A percentile compares a stretch with the other conserved stretches of the same genome.
These are phyloP conservation scores for Huiozyma sinensis DNA, from an alignment of 805 yeast genomes.

Conservation along the genomic window DNA sequence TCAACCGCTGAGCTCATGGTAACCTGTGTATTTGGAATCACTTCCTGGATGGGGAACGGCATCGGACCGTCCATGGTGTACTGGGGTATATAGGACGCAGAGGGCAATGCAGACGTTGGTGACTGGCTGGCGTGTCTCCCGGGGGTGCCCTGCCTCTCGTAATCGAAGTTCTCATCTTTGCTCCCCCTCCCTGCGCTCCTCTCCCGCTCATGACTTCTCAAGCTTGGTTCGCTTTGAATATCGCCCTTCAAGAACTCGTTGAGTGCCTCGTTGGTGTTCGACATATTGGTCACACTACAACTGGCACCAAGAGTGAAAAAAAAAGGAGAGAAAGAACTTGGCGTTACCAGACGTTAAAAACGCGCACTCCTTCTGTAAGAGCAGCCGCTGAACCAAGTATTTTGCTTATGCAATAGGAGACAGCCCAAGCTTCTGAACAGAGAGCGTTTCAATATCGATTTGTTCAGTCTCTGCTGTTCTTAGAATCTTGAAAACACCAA, in stretches of 20 bases:
- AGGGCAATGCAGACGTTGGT: slow-evolving; percentile 4
- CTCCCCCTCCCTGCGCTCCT: background rate
- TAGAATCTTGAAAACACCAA: too few species aligned
- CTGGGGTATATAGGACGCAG: slow-evolving; percentile 21
- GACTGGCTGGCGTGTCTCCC: slow-evolving; percentile 1
- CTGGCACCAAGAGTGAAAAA: background rate
- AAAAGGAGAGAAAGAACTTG: background rate
- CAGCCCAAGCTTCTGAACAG: too few species aligned
- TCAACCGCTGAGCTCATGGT: slow-evolving; percentile 12
- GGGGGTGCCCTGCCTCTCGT: slow-evolving; percentile 15
- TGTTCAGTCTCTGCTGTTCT: too few species aligned
- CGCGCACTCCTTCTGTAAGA: too few species aligned
- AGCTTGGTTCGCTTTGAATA: too few species aligned
- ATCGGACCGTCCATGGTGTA: slow-evolving; percentile 10
- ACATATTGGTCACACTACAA: background rate
- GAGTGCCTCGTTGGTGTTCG: background rate
- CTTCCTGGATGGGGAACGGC: slow-evolving; percentile 23
- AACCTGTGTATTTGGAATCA: slow-evolving; percentile 23
- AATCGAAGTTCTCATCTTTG: slow-evolving; percentile 10
- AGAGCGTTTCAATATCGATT: too few species aligned
- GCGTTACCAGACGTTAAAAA: too few species aligned
- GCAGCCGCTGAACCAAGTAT: too few species aligned
- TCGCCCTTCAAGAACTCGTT: background rate
- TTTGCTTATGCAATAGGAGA: too few species aligned
- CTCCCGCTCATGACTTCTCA: too few species aligned